Base-by-base conservation (phyloP, 768 basidiomycete species). In the Naganishia vishniacii region DNA sequence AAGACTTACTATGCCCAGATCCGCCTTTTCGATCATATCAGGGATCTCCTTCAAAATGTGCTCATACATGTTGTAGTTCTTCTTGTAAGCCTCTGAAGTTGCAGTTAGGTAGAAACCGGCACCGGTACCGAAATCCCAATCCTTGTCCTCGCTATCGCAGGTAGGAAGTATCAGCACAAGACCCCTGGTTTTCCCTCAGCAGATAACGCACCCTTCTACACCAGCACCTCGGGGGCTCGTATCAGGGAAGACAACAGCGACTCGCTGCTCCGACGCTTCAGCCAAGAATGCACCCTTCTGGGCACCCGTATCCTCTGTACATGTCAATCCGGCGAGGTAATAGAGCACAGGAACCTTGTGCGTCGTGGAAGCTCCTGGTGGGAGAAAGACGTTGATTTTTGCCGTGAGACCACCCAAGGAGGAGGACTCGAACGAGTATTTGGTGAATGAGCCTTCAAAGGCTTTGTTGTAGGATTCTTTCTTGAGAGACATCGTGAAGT, bases 101-200 rank as follows among this genome's bases (percentile, higher is more conserved):
- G 94, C 94, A 73, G 95, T 86, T 69, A 99, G 76, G 78, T 99
- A 98, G 80, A 98, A 99, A 37, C 95, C 94, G 47, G 95, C 95
- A 47, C 92, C 91, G 28, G 86, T 86, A 42, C 93, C 93, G 76
- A 95, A 91, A 71, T 94, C 88, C 90, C 89, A 94, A 75, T 85
- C 78, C 66, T 77, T 74, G 40, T 79, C 78, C 64, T 78, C 78
- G 1, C 63, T 63, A 46, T 9, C 9, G 15, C 37, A 18, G 15
- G 8, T n/a, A n/a, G n/a, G n/a, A n/a, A n/a, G n/a, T n/a, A n/a
- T n/a, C n/a, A n/a, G n/a, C n/a, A n/a, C n/a, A n/a, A n/a, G n/a
- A n/a, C n/a, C n/a, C n/a, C n/a, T n/a, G n/a, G n/a, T n/a, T n/a
- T n/a, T n/a, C n/a, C n/a, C n/a, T n/a, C 16, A 26, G 40, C 2